These are phyloP conservation scores for Vitis hybrid DNA, from an alignment of 177 flowering plant genomes.

Conservation along the genomic window DNA sequence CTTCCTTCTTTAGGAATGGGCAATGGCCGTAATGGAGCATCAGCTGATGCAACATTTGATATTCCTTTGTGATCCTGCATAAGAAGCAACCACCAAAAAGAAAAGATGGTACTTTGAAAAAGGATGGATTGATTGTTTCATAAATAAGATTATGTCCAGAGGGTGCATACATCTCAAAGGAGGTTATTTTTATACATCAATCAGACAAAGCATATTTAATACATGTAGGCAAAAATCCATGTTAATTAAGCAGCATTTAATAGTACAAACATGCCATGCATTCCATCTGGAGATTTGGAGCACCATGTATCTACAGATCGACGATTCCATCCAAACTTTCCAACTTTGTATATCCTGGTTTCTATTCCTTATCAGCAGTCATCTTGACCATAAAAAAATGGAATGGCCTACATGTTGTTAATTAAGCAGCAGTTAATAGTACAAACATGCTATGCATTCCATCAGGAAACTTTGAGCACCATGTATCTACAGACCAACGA, in stretches of 20 bases:
- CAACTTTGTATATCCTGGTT: no score
- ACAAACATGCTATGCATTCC: background rate
- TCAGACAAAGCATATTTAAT: background rate
- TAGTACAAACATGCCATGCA: background rate
- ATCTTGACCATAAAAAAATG: no score
- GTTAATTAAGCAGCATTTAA: background rate
- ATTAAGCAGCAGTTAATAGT: background rate
- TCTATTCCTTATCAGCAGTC: no score
- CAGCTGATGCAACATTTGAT: conserved; percentile 92
- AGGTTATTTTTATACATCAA: background rate
- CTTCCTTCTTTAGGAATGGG: conserved; percentile 40
- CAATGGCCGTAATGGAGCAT: conserved; percentile 71
- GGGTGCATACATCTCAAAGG: no score
- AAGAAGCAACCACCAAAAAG: conserved; percentile 16
- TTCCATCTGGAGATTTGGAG: background rate
- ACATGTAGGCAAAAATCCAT: background rate
- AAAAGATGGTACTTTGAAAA: background rate
- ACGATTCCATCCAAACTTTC: background rate
- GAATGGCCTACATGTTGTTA: background rate
- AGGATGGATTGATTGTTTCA: no score
- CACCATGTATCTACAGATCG: background rate
- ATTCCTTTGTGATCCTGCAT: conserved; percentile 89
- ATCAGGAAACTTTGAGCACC: background rate
- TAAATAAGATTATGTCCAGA: no score
- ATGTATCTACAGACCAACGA: background rate